A percentile compares a stretch with the other conserved stretches of the same genome.
These are phyloP conservation scores for Sparassis latifolia DNA, from an alignment of 1,284 basidiomycete genomes.

Conservation along the genomic window DNA sequence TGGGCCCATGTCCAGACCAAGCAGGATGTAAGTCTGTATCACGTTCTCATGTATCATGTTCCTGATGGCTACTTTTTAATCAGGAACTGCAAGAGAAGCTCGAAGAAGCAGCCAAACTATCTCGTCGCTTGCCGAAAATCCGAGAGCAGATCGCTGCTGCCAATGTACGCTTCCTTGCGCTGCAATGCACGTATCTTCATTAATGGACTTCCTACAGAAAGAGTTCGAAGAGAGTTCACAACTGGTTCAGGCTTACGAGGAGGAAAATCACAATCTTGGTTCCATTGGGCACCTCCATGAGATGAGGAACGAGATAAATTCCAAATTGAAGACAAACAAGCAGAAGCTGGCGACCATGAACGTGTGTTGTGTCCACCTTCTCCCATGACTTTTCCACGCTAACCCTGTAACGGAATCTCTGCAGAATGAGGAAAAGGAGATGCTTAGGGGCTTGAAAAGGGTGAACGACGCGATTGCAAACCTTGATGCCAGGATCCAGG, in stretches of 20 bases:
- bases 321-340: constrained; percentile 41
- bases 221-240: constrained; percentile 38
- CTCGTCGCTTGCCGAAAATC: constrained; percentile 44
- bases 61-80: neutral
- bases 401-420: neutral
- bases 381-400: neutral
- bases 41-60: neutral
- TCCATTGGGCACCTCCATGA: constrained; percentile 45
- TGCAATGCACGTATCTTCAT: neutral
- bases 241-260: constrained; percentile 42
- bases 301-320: constrained; percentile 36
- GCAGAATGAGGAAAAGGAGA: constrained; percentile 24
- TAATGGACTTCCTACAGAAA: constrained; percentile 14
- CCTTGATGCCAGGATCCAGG: constrained; percentile 45
- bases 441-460: constrained; percentile 36
- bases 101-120: constrained; percentile 42
- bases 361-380: constrained; percentile 27
- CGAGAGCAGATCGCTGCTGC: constrained; percentile 37
- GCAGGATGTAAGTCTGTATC: constrained; percentile 39
- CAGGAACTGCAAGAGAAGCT: constrained; percentile 49
- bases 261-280: constrained; percentile 41
- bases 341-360: constrained; percentile 36
- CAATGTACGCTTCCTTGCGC: constrained; percentile 25
- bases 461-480: constrained; percentile 41
- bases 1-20: constrained; percentile 86